phyloP scores from a whole-genome alignment of 2,329 filamentous ascomycete species.

The Aurifilum marmelostoma region DNA sequence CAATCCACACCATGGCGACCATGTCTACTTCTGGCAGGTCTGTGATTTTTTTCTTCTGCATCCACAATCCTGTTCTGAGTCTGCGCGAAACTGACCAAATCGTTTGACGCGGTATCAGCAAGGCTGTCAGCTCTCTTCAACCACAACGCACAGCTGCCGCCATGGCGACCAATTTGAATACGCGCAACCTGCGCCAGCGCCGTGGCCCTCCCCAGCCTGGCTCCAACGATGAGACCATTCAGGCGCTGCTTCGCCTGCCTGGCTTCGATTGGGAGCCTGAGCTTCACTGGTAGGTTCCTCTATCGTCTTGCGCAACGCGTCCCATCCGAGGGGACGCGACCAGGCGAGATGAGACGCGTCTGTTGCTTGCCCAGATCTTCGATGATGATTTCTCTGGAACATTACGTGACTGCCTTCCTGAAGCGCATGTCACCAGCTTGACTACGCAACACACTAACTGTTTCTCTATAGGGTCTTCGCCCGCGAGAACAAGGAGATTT shows the following conservation, averaged over 20 bases:
- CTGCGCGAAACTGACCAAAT: background rate
- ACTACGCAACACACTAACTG: background rate
- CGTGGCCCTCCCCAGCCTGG: conserved; percentile 5
- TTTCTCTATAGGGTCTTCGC: conserved; percentile 4
- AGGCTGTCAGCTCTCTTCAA: background rate
- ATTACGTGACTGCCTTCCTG: background rate
- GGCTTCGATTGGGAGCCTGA: conserved; percentile 22
- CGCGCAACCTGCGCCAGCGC: background rate
- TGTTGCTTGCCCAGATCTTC: background rate
- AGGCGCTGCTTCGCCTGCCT: conserved; percentile 21
- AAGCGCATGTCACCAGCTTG: background rate
- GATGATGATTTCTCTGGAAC: no score
- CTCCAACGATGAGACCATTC: conserved; percentile 11
- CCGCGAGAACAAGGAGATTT: conserved; percentile 10
- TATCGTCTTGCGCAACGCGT: background rate
- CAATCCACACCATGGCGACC: background rate
- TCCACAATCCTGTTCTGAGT: background rate
- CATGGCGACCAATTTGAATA: background rate
- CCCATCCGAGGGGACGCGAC: background rate
- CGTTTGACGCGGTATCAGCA: background rate
- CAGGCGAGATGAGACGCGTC: background rate
- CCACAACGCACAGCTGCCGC: background rate
- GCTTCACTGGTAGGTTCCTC: conserved; percentile 6
- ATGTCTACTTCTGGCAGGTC: background rate
- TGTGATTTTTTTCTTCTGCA: background rate